Percentiles rank a stretch among this genome's conserved stretches.
These are phyloP conservation scores for Sporothrix globosa DNA, from an alignment of 2,329 filamentous ascomycete genomes.

Conservation along the genomic window DNA sequence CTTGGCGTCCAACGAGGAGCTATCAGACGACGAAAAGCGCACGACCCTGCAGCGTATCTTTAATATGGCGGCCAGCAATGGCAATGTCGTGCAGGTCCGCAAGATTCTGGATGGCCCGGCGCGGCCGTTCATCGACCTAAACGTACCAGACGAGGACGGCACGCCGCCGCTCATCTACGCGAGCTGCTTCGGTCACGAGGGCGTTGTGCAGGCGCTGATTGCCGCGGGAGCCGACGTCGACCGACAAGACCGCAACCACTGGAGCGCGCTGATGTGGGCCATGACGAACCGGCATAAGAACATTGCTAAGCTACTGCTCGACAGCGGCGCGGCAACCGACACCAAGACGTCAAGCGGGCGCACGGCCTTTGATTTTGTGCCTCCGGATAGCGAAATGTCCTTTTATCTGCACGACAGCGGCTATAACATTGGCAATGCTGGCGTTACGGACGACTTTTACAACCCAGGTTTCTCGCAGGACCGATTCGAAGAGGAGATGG, in stretches of 20 bases:
- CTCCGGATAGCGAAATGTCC: conserved; percentile 93
- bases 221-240: conserved; percentile 87
- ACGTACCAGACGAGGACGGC: conserved; percentile 88
- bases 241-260: conserved; percentile 92
- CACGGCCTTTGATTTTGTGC: conserved; percentile 93
- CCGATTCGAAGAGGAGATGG: conserved; percentile 94
- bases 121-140: conserved; percentile 77
- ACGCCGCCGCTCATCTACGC: conserved; percentile 97
- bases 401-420: conserved; percentile 94
- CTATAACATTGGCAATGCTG: conserved; percentile 81
- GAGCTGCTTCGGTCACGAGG: conserved; percentile 94
- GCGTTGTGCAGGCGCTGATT: conserved; percentile 81
- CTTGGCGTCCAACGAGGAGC: conserved; percentile 72
- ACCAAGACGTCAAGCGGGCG: conserved; percentile 92
- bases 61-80: conserved; percentile 95
- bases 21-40: conserved; percentile 76
- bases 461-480: conserved; percentile 89
- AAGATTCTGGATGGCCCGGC: conserved; percentile 75
- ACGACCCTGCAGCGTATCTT: conserved; percentile 82
- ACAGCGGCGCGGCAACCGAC: conserved; percentile 93
- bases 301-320: conserved; percentile 89
- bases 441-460: conserved; percentile 88
- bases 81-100: conserved; percentile 79
- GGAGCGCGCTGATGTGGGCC: conserved; percentile 99
- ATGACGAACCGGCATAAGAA: conserved; percentile 98